Evolutionary conservation across 1,284 basidiomycete species (phyloP).

Genomic region (Moesziomyces sp.): DNA sequence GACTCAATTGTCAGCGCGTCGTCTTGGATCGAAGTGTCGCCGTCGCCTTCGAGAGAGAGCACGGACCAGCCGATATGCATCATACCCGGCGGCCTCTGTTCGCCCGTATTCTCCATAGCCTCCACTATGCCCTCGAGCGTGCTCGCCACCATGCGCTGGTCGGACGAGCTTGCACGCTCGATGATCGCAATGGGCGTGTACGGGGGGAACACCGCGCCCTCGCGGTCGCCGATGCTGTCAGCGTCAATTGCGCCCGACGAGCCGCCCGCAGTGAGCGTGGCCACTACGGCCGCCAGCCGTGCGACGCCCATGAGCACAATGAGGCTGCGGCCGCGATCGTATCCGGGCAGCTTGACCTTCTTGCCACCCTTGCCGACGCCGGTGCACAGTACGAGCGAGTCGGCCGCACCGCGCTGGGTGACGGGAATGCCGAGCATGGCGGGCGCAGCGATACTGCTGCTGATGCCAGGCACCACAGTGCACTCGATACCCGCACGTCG

Average conservation of each 20-base stretch:
- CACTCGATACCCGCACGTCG: slow-evolving; percentile 83
- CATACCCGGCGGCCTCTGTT: slow-evolving; percentile 94
- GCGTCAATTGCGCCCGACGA: slow-evolving; percentile 1
- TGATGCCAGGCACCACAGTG: slow-evolving; percentile 87
- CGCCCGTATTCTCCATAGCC: slow-evolving; percentile 80
- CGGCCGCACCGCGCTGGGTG: slow-evolving; percentile 92
- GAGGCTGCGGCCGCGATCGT: slow-evolving; percentile 82
- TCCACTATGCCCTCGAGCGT: slow-evolving; percentile 79
- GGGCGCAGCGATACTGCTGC: slow-evolving; percentile 87
- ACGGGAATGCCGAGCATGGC: slow-evolving; percentile 90
- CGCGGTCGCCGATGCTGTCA: slow-evolving; percentile 50
- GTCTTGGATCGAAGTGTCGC: slow-evolving; percentile 72
- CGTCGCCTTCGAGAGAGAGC: slow-evolving; percentile 71
- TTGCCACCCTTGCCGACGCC: slow-evolving; percentile 90
- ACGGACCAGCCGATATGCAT: slow-evolving; percentile 90
- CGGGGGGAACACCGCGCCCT: slow-evolving; percentile 77
- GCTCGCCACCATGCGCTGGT: slow-evolving; percentile 85
- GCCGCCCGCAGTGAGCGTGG: slow-evolving; percentile 71
- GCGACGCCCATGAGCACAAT: slow-evolving; percentile 95
- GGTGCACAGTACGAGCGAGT: slow-evolving; percentile 88
- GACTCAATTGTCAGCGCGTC: slow-evolving; percentile 47
- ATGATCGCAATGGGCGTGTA: slow-evolving; percentile 89
- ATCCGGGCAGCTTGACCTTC: slow-evolving; percentile 84
- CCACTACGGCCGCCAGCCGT: slow-evolving; percentile 78
- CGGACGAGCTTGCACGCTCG: slow-evolving; percentile 89